Conservation (phyloP, 2,329 filamentous ascomycete species). For the Cercospora sp. region DNA sequence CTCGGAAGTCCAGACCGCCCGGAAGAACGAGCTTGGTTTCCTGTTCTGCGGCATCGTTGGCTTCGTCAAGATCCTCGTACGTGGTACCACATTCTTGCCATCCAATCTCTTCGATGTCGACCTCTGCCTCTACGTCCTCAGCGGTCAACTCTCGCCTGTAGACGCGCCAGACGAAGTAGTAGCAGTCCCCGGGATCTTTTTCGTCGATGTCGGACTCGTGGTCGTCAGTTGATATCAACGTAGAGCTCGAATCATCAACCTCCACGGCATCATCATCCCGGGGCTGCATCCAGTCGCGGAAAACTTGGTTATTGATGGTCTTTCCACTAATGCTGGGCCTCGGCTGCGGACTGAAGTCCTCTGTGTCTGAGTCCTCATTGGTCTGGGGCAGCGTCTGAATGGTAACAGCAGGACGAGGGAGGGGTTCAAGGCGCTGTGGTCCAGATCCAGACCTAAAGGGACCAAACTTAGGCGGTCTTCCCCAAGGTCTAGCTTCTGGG, state of each 20-base stretch:
- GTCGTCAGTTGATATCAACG: background rate
- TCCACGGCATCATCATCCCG: background rate
- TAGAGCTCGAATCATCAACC: background rate
- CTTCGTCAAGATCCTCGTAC: constrained; percentile 12
- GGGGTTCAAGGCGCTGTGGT: background rate
- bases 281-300: background rate
- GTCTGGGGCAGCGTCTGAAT: background rate
- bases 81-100: background rate
- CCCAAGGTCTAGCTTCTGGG: background rate
- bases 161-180: constrained; percentile 17
- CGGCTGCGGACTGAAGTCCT: background rate
- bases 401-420: background rate
- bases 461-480: background rate
- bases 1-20: background rate
- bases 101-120: background rate
- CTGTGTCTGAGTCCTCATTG: background rate
- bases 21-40: background rate
- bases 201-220: constrained; percentile 4
- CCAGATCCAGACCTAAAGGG: background rate
- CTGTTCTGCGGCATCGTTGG: constrained; percentile 13
- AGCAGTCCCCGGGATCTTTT: constrained; percentile 10
- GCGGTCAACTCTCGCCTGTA: constrained; percentile 13
- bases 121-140: constrained; percentile 2
- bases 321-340: constrained; percentile 25
- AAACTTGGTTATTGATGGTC: constrained; percentile 11